These are phyloP conservation scores for Tolypocladium paradoxum DNA, from an alignment of 2,329 filamentous ascomycete genomes.

Conservation along the genomic window DNA sequence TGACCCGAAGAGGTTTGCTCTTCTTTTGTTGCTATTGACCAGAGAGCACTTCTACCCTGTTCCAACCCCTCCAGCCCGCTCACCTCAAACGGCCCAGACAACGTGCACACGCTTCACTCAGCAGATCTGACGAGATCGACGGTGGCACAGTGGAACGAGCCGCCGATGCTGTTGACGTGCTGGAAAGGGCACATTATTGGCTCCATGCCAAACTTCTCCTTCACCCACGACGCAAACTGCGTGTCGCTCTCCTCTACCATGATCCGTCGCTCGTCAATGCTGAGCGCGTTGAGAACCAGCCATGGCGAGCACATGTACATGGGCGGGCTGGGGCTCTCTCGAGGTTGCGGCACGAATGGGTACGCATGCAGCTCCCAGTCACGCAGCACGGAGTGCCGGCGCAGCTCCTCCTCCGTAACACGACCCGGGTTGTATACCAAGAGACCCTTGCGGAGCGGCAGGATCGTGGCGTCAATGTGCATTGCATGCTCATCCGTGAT, in stretches of 20 bases:
- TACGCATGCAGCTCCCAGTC: slow-evolving; percentile 2
- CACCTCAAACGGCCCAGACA: no score
- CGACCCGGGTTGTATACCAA: slow-evolving; percentile 1
- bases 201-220: slow-evolving; percentile 2
- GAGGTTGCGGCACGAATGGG: background rate
- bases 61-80: background rate
- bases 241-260: slow-evolving; percentile 1
- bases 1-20: background rate
- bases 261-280: slow-evolving; percentile 1
- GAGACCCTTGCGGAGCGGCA: slow-evolving; percentile 1
- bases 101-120: background rate
- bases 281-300: slow-evolving; percentile 3
- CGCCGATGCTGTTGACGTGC: slow-evolving; percentile 3
- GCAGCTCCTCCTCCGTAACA: background rate
- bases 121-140: slow-evolving; percentile 1
- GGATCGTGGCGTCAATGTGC: slow-evolving; percentile 3
- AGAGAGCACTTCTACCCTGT: background rate
- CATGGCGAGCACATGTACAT: slow-evolving; percentile 4
- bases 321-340: background rate
- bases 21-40: background rate
- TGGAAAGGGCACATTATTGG: slow-evolving; percentile 2
- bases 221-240: background rate
- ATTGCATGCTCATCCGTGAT: background rate
- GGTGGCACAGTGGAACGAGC: slow-evolving; percentile 3
- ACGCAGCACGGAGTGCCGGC: background rate